phyloP scores from a whole-genome alignment of 495 filamentous ascomycete genomes.

The Parathielavia hyrcaniae region DNA sequence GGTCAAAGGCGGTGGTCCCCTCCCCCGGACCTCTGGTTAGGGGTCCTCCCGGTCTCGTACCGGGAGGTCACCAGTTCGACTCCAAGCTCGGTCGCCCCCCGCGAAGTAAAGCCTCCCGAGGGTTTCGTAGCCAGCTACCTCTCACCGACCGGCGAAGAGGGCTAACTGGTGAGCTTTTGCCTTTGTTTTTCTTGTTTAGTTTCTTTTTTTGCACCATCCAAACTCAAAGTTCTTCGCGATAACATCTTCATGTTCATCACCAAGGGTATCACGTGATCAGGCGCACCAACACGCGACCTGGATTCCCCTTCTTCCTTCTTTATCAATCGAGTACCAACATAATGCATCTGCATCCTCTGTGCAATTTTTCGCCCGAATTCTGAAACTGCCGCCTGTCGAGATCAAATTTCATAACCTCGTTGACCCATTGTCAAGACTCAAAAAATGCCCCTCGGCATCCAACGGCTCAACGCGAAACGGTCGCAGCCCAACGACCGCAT shows the following conservation, averaged over 20 bases:
- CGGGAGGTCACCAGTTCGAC: neutral
- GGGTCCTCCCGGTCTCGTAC: neutral
- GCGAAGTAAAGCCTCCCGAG: neutral
- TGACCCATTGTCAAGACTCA: neutral
- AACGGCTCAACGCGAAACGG: slow-evolving; percentile 59
- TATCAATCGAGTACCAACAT: too few species aligned
- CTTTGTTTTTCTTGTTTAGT: neutral
- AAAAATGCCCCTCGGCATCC: slow-evolving; percentile 60
- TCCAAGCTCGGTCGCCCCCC: neutral
- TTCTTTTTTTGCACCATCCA: neutral
- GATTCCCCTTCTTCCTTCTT: neutral
- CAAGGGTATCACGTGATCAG: slow-evolving; percentile 18
- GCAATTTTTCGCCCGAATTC: too few species aligned
- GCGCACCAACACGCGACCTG: slow-evolving; percentile 14
- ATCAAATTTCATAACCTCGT: neutral
- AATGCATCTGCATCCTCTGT: too few species aligned
- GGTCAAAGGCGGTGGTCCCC: neutral
- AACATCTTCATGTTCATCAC: neutral
- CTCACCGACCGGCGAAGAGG: neutral
- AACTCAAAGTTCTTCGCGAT: too few species aligned
- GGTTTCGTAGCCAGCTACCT: neutral
- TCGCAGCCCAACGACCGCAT: slow-evolving; percentile 63
- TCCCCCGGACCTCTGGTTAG: neutral
- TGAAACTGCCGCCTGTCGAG: too few species aligned
- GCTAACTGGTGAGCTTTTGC: neutral